phyloP scores from a whole-genome alignment of 129 eudicot species.

The Ambrosia trifida region DNA sequence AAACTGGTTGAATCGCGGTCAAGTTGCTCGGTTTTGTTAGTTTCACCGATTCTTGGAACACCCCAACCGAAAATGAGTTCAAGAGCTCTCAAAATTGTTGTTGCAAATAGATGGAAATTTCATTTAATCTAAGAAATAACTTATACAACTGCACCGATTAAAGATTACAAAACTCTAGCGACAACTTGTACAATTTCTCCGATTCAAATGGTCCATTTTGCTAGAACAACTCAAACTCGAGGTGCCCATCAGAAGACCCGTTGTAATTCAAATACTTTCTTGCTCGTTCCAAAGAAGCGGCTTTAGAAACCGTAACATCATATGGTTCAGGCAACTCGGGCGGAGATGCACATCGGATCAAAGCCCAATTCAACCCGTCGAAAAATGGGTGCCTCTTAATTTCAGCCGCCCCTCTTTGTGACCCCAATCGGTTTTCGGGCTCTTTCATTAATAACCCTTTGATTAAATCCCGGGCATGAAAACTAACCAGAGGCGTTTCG shows the following conservation, averaged over 20 bases:
- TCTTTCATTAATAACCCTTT: conserved; percentile 71
- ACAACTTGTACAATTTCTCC: neutral
- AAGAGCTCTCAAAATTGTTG: neutral
- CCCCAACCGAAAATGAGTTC: neutral
- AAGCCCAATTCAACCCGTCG: conserved; percentile 87
- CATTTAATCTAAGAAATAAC: conserved; percentile 9
- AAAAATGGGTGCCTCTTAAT: conserved; percentile 81
- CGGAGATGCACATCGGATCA: conserved; percentile 77
- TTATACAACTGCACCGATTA: neutral
- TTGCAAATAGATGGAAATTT: neutral
- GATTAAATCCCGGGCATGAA: conserved; percentile 81
- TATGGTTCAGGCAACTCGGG: conserved; percentile 42
- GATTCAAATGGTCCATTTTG: neutral
- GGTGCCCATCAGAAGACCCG: conserved; percentile 6
- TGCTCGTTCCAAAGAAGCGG: conserved; percentile 8
- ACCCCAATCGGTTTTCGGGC: conserved; percentile 75
- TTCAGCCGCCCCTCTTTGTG: conserved; percentile 83
- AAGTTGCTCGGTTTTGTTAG: neutral
- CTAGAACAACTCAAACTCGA: conserved; percentile 12
- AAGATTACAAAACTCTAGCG: conserved; percentile 3
- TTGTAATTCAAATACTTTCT: neutral
- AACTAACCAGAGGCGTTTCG: conserved; percentile 73
- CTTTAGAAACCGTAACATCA: conserved; percentile 2
- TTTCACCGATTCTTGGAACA: neutral
- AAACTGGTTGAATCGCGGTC: too few relatives aligned